phyloP scores from a whole-genome alignment of 164 flowering plant genomes.

The Cinnamomum micranthum region DNA sequence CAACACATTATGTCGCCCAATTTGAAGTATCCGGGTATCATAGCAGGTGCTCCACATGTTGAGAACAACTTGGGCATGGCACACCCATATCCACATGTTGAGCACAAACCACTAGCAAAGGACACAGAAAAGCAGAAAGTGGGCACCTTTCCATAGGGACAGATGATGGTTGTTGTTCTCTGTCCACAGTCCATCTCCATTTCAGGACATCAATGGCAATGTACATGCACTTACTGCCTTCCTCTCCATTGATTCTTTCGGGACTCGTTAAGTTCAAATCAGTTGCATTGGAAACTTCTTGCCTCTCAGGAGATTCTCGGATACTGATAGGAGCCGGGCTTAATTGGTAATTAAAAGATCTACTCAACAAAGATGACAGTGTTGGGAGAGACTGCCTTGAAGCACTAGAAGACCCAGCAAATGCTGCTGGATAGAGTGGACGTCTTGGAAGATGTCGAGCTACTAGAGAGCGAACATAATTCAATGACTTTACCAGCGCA shows the following conservation, averaged over 20 bases:
- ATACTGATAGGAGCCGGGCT: conserved; percentile 39
- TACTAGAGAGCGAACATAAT: conserved; percentile 84
- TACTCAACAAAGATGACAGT: conserved; percentile 80
- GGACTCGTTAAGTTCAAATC: conserved; percentile 37
- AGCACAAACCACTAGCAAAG: neutral
- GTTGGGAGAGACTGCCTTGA: conserved; percentile 77
- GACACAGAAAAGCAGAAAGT: neutral
- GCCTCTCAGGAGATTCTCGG: conserved; percentile 61
- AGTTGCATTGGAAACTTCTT: conserved; percentile 48
- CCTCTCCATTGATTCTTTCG: conserved; percentile 48
- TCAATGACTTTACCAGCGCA: conserved; percentile 75
- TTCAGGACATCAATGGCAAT: conserved; percentile 67
- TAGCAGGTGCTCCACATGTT: too few relatives aligned
- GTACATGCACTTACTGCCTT: conserved; percentile 53
- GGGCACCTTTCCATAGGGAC: conserved; percentile 52
- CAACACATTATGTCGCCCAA: too few relatives aligned
- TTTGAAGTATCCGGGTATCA: too few relatives aligned
- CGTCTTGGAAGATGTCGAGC: conserved; percentile 71
- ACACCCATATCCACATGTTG: too few relatives aligned
- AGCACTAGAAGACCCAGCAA: conserved; percentile 68
- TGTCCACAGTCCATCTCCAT: conserved; percentile 78
- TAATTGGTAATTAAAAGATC: conserved; percentile 78
- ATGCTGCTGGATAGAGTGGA: conserved; percentile 76
- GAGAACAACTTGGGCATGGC: too few relatives aligned
- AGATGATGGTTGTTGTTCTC: conserved; percentile 34